phyloP scores from a whole-genome alignment of 2,329 filamentous ascomycete species.

The Ophiostoma perfectum region DNA sequence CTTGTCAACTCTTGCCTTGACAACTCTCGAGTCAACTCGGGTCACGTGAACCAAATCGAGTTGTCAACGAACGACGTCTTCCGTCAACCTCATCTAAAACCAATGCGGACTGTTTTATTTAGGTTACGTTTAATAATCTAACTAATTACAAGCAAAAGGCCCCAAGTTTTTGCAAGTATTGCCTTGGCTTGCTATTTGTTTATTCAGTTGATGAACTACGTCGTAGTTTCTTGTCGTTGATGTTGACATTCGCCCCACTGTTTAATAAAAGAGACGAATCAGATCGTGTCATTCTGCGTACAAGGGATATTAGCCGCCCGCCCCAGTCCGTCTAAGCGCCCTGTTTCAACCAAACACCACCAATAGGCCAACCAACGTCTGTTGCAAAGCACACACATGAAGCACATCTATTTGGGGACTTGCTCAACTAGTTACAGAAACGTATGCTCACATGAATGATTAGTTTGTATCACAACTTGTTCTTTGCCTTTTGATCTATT shows the following conservation, averaged over 20 bases:
- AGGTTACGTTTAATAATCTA: no score
- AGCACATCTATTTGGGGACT: neutral
- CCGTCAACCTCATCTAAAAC: neutral
- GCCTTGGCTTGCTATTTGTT: no score
- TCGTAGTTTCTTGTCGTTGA: neutral
- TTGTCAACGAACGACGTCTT: conserved; percentile 1
- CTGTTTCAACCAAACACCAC: neutral
- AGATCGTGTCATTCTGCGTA: neutral
- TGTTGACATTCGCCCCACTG: neutral
- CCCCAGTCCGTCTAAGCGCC: conserved; percentile 9
- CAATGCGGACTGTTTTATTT: neutral
- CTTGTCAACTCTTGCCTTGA: neutral
- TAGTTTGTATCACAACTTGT: no score
- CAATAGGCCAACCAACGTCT: conserved; percentile 6
- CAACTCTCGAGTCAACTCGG: neutral
- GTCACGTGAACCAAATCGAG: neutral
- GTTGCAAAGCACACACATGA: neutral
- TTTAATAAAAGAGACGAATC: neutral
- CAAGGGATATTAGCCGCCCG: conserved; percentile 6
- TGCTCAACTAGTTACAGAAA: neutral
- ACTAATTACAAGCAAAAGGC: no score
- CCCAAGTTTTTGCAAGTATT: no score
- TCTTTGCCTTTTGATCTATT: no score
- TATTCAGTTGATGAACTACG: no score
- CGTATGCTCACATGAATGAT: no score